phyloP scores from a whole-genome alignment of 2,329 filamentous ascomycete genomes.

The Fusarium napiforme region DNA sequence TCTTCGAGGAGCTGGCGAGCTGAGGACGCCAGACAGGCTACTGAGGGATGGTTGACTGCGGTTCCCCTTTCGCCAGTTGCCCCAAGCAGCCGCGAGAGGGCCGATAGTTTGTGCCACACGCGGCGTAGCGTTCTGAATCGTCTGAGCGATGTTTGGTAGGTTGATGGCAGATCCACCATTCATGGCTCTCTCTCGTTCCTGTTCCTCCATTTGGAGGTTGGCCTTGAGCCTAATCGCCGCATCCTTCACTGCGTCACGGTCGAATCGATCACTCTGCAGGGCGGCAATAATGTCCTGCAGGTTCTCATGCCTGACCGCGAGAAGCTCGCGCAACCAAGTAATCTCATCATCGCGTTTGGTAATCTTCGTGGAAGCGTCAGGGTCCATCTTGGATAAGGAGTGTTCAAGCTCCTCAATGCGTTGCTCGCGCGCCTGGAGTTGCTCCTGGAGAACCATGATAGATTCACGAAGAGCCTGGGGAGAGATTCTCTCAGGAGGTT shows the following conservation, averaged over 20 bases:
- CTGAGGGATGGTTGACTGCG: constrained; percentile 63
- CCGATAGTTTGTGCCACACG: constrained; percentile 86
- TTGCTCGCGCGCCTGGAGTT: constrained; percentile 92
- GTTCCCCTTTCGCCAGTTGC: constrained; percentile 85
- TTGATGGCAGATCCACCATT: constrained; percentile 74
- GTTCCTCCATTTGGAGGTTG: constrained; percentile 97
- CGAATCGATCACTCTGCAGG: constrained; percentile 78
- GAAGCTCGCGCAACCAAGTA: constrained; percentile 90
- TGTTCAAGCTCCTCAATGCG: constrained; percentile 89
- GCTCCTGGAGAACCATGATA: constrained; percentile 95
- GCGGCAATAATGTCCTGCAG: constrained; percentile 90
- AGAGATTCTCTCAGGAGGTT: constrained; percentile 85
- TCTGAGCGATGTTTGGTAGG: constrained; percentile 80
- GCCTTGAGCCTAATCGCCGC: constrained; percentile 92
- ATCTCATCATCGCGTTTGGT: constrained; percentile 95
- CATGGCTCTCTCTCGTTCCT: constrained; percentile 88
- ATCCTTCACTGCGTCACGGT: constrained; percentile 84
- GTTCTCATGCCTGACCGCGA: constrained; percentile 90
- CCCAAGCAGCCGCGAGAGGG: constrained; percentile 88
- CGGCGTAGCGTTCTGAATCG: constrained; percentile 82
- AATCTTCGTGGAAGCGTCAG: constrained; percentile 82
- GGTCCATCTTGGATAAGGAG: constrained; percentile 74
- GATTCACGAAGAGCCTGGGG: constrained; percentile 95
- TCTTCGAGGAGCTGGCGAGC: constrained; percentile 54
- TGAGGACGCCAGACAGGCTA: constrained; percentile 60